Percentiles rank a stretch among this genome's conserved stretches.
Conservation (phyloP, 2,329 filamentous ascomycete genomes). For the Apiospora arundinis region DNA sequence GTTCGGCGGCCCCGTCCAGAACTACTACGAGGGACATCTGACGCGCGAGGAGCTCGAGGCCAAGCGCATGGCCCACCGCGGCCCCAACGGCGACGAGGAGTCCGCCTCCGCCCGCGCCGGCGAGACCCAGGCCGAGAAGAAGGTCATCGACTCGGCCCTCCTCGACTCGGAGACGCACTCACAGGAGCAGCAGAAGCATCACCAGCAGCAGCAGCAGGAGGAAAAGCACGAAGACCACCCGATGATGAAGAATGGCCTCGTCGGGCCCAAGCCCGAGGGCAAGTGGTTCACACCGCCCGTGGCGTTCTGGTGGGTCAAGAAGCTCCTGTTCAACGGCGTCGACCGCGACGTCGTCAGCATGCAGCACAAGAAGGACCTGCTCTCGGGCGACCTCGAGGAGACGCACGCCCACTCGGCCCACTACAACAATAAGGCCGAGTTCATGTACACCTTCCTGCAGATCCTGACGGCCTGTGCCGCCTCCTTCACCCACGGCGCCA, state of each 20-base stretch:
- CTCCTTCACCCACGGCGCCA: conserved; percentile 71
- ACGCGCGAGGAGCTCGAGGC: conserved; percentile 60
- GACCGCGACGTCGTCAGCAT: conserved; percentile 48
- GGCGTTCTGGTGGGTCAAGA: conserved; percentile 34
- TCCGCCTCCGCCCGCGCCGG: conserved; percentile 24
- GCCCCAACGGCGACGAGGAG: conserved; percentile 33
- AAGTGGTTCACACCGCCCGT: conserved; percentile 40
- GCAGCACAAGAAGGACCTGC: conserved; percentile 49
- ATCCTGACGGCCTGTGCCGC: conserved; percentile 66
- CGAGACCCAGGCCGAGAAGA: conserved; percentile 27
- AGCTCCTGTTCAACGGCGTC: conserved; percentile 46
- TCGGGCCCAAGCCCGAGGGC: conserved; percentile 33
- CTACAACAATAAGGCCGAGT: conserved; percentile 68
- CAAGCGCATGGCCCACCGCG: conserved; percentile 39
- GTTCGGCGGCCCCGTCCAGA: conserved; percentile 49
- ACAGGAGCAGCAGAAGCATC: not conserved
- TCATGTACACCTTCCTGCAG: conserved; percentile 66
- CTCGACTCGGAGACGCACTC: conserved; percentile 25
- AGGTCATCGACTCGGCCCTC: conserved; percentile 24
- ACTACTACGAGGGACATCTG: conserved; percentile 63
- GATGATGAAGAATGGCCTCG: conserved; percentile 28
- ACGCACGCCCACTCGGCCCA: conserved; percentile 63
- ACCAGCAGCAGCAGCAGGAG: not conserved
- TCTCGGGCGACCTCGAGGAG: conserved; percentile 59
- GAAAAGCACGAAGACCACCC: not conserved